Conservation (phyloP, 2,329 filamentous ascomycete species). For the Botrytis galanthina region DNA sequence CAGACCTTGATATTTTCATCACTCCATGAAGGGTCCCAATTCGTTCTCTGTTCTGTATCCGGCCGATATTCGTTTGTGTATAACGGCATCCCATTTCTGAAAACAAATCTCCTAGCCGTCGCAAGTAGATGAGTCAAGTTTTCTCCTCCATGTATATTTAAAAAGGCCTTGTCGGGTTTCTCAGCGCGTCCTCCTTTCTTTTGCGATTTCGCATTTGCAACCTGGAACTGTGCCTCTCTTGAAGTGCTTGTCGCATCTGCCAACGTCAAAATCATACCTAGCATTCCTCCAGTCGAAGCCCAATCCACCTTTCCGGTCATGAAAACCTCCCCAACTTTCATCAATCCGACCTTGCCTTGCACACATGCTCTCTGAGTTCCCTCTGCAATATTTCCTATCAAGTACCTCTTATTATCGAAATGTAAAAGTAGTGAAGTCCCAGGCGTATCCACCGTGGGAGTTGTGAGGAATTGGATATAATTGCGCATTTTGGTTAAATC, state of each 20-base stretch:
- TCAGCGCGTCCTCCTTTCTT: conserved; percentile 27
- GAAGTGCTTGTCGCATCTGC: conserved; percentile 61
- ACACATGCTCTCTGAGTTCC: conserved; percentile 75
- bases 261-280: conserved; percentile 81
- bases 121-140: conserved; percentile 80
- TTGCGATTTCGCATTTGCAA: conserved; percentile 28
- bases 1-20: conserved; percentile 81
- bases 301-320: conserved; percentile 76
- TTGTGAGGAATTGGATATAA: conserved; percentile 71
- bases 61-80: conserved; percentile 61
- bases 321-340: conserved; percentile 74
- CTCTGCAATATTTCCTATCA: conserved; percentile 81
- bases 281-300: conserved; percentile 73
- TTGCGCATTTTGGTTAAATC: conserved; percentile 60
- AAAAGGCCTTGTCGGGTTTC: conserved; percentile 38
- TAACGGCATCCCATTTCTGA: conserved; percentile 79
- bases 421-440: conserved; percentile 76
- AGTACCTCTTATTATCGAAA: conserved; percentile 77
- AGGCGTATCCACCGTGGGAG: conserved; percentile 83
- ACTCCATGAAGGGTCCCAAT: conserved; percentile 62
- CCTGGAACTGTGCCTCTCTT: conserved; percentile 40
- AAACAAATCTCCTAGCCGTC: conserved; percentile 80
- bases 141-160: conserved; percentile 74
- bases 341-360: conserved; percentile 58
- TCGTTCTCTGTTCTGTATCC: conserved; percentile 32